Conservation (phyloP, 1,284 basidiomycete species). For the Trichosporon sp. region DNA sequence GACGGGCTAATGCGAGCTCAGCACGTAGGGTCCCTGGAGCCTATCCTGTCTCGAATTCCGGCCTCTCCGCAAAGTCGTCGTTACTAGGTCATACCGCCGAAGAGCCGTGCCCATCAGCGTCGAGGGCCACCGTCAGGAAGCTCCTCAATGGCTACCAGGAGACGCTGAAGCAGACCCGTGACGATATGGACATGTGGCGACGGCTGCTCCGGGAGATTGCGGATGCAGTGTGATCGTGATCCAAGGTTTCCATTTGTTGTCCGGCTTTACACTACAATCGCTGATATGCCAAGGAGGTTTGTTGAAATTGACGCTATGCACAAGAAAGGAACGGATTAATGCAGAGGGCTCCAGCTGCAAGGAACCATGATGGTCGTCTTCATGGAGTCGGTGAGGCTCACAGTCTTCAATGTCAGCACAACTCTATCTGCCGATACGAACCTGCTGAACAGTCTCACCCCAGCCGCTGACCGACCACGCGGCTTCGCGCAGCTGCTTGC, state of each 20-base stretch:
- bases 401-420: constrained; percentile 40
- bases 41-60: neutral
- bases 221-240: neutral
- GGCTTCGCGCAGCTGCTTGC: constrained; percentile 79
- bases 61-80: neutral
- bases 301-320: constrained; percentile 8
- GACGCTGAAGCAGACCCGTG: constrained; percentile 19
- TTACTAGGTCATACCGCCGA: neutral
- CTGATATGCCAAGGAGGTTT: neutral
- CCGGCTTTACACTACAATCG: constrained; percentile 12
- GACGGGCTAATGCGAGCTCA: neutral
- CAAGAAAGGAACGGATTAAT: constrained; percentile 9
- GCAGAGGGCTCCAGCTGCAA: constrained; percentile 53
- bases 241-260: neutral
- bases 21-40: neutral
- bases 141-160: constrained; percentile 21
- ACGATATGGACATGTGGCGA: constrained; percentile 1
- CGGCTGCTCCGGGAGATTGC: neutral
- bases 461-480: constrained; percentile 92
- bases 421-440: constrained; percentile 38
- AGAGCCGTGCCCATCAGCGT: neutral
- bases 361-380: constrained; percentile 53
- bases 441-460: constrained; percentile 91
- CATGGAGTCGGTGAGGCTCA: constrained; percentile 53
- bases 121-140: neutral